phyloP scores from a whole-genome alignment of 306 rosid genomes.

The Cucurbita maxima region DNA sequence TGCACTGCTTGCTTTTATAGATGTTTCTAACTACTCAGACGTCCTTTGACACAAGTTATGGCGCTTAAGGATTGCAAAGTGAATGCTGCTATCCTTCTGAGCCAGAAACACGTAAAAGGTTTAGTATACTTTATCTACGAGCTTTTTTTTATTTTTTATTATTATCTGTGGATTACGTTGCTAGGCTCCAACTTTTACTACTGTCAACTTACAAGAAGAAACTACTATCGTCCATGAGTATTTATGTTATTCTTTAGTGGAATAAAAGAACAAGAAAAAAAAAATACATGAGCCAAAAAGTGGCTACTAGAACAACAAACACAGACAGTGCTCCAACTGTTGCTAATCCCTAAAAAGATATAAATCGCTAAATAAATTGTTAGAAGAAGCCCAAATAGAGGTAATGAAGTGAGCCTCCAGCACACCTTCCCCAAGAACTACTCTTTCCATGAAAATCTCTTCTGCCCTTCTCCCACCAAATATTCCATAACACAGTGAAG shows the following conservation, averaged over 20 bases:
- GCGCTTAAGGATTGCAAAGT: background rate
- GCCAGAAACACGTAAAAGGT: constrained; percentile 30
- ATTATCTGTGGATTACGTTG: background rate
- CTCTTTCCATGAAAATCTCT: background rate
- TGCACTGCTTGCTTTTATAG: background rate
- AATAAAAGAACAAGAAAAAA: background rate
- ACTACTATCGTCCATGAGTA: background rate
- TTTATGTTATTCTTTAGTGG: background rate
- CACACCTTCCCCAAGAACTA: background rate
- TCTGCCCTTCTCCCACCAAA: background rate
- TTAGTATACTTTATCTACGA: background rate
- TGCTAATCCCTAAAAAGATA: background rate
- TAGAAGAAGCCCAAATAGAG: background rate
- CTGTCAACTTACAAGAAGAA: background rate
- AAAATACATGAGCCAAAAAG: background rate
- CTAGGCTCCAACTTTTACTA: background rate
- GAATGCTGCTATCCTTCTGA: background rate
- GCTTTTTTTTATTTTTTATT: background rate
- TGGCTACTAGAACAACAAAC: background rate
- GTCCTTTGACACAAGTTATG: background rate
- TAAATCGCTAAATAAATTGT: background rate
- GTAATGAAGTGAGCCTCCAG: background rate
- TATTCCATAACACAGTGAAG: background rate
- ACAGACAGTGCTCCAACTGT: background rate
- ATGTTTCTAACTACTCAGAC: background rate